These are phyloP conservation scores for Saccharomyces uvarum DNA, from an alignment of 1,139 yeast genomes.

Conservation along the genomic window DNA sequence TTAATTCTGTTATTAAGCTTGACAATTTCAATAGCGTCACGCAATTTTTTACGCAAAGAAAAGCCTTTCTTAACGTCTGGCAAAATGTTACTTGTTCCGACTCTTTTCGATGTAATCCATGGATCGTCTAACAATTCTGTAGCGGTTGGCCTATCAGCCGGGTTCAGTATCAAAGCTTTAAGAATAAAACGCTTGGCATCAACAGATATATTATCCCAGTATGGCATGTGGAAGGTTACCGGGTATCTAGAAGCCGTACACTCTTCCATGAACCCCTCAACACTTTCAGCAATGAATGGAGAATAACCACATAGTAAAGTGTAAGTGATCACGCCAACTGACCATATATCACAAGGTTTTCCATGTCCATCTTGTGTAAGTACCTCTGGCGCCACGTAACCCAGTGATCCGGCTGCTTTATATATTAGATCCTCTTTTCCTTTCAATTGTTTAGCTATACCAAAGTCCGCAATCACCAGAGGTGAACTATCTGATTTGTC, in stretches of 20 bases:
- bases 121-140: conserved; percentile 53
- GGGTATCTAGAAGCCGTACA: conserved; percentile 54
- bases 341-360: conserved; percentile 90
- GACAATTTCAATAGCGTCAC: conserved; percentile 79
- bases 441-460: conserved; percentile 71
- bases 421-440: conserved; percentile 55
- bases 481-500: conserved; percentile 45
- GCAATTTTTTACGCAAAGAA: conserved; percentile 77
- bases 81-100: conserved; percentile 54
- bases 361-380: conserved; percentile 73
- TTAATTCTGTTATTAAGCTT: conserved; percentile 65
- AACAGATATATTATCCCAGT: conserved; percentile 72
- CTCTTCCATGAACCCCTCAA: conserved; percentile 71
- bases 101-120: conserved; percentile 55
- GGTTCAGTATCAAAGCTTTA: conserved; percentile 57
- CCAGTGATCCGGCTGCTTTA: conserved; percentile 82
- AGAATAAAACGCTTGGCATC: conserved; percentile 71
- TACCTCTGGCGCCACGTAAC: conserved; percentile 93
- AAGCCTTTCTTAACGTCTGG: conserved; percentile 68
- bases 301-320: conserved; percentile 88
- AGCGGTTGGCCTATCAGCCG: conserved; percentile 61
- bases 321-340: conserved; percentile 83
- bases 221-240: conserved; percentile 77
- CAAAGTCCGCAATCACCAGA: conserved; percentile 84
- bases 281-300: conserved; percentile 81